These are phyloP conservation scores for Helianthus tuberosus DNA, from an alignment of 129 eudicot genomes.

Conservation along the genomic window DNA sequence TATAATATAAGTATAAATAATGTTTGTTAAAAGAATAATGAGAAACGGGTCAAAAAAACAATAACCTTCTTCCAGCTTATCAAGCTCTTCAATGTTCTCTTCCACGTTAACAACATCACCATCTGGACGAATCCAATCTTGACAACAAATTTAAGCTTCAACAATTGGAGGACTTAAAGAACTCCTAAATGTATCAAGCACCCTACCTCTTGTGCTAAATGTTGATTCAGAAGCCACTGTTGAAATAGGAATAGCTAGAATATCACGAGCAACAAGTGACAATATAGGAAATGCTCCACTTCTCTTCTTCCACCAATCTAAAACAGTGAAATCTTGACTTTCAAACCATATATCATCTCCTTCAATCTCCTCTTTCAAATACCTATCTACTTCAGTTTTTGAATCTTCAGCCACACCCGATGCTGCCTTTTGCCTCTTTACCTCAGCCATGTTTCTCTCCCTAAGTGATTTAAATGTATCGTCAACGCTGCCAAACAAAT, in stretches of 20 bases:
- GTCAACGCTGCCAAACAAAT: background rate
- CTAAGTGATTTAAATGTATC: background rate
- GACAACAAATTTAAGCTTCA: too few relatives aligned
- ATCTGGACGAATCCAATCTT: background rate
- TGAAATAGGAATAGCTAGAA: background rate
- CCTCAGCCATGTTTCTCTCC: too few relatives aligned
- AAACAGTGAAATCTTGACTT: background rate
- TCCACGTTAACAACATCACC: background rate
- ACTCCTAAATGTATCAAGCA: too few relatives aligned
- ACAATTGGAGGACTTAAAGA: too few relatives aligned
- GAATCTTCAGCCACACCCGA: too few relatives aligned
- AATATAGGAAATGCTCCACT: background rate
- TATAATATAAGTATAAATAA: too few relatives aligned
- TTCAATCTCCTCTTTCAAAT: background rate
- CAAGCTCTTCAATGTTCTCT: background rate
- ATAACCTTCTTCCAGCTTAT: background rate
- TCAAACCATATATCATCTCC: background rate
- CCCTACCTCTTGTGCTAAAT: too few relatives aligned
- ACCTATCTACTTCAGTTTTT: background rate
- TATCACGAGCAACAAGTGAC: background rate
- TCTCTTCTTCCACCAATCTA: slow-evolving; percentile 6
- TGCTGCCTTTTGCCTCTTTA: too few relatives aligned
- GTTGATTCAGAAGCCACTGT: too few relatives aligned
- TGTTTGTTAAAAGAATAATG: too few relatives aligned
- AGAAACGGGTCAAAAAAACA: too few relatives aligned